These are phyloP conservation scores for Saccharata proteae DNA, from an alignment of 2,329 filamentous ascomycete genomes.

Conservation along the genomic window DNA sequence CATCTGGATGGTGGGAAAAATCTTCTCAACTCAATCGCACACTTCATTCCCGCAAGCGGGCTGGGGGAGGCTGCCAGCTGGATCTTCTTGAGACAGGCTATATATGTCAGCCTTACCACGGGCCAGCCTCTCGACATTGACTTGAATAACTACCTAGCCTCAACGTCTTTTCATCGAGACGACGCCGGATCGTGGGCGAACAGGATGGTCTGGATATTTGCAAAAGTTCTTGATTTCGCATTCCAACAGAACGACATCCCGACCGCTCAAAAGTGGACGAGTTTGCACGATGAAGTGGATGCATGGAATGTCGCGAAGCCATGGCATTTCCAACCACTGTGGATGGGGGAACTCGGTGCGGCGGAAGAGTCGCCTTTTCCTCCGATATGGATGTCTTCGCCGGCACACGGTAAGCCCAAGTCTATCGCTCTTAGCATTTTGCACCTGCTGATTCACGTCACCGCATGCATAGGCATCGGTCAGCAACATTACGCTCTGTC, in stretches of 20 bases:
- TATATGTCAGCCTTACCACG: slow-evolving; percentile 27
- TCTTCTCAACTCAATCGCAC: slow-evolving; percentile 26
- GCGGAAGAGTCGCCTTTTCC: slow-evolving; percentile 4
- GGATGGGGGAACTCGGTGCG: slow-evolving; percentile 4
- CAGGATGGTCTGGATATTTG: slow-evolving; percentile 21
- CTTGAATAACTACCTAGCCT: slow-evolving; percentile 19
- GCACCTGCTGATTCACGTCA: neutral
- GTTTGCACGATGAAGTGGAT: slow-evolving; percentile 18
- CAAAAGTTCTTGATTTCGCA: slow-evolving; percentile 16
- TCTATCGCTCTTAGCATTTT: no score
- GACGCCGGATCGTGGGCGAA: slow-evolving; percentile 21
- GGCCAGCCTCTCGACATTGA: slow-evolving; percentile 21
- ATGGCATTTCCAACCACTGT: slow-evolving; percentile 17
- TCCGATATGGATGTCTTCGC: slow-evolving; percentile 6
- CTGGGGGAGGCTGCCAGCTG: slow-evolving; percentile 29
- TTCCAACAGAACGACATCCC: slow-evolving; percentile 14
- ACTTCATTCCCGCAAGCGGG: slow-evolving; percentile 26
- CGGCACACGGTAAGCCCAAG: slow-evolving; percentile 6
- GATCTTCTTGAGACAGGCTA: slow-evolving; percentile 30
- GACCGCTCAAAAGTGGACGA: slow-evolving; percentile 17
- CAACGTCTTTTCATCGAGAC: slow-evolving; percentile 17
- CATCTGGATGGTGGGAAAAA: slow-evolving; percentile 28
- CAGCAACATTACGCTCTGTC: slow-evolving; percentile 7
- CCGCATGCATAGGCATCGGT: slow-evolving; percentile 1
- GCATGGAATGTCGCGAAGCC: slow-evolving; percentile 21